A percentile compares a stretch with the other conserved stretches of the same genome.
Evolutionary conservation across 805 yeast genomes (phyloP).

Genomic region (Diddensiella caesifluorescens): DNA sequence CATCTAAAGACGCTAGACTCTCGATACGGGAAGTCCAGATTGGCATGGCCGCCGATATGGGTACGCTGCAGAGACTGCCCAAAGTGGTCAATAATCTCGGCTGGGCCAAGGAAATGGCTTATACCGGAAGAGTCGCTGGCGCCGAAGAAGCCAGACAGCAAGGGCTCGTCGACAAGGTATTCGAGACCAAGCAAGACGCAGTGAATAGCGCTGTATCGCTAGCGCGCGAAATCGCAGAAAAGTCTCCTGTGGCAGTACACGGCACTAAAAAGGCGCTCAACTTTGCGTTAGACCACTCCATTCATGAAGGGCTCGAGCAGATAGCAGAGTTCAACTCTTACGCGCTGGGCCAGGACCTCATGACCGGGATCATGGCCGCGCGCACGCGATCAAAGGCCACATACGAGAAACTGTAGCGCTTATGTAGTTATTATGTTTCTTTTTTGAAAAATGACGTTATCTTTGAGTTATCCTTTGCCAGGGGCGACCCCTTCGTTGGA

Average conservation of each 20-base stretch:
- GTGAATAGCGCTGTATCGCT: slow-evolving; percentile 43
- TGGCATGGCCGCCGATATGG: slow-evolving; percentile 77
- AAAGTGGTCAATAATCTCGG: slow-evolving; percentile 48
- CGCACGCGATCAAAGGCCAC: slow-evolving; percentile 27
- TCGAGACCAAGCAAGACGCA: slow-evolving; percentile 45
- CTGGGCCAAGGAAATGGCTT: slow-evolving; percentile 52
- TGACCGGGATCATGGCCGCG: slow-evolving; percentile 29
- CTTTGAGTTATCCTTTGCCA: too few relatives aligned
- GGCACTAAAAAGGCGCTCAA: slow-evolving; percentile 60
- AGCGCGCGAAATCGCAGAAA: slow-evolving; percentile 43
- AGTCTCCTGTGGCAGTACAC: slow-evolving; percentile 53
- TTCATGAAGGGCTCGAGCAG: slow-evolving; percentile 44
- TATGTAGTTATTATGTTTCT: background rate
- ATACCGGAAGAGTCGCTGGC: slow-evolving; percentile 54
- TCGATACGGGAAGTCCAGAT: slow-evolving; percentile 65
- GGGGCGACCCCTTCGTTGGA: too few relatives aligned
- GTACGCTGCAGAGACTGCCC: slow-evolving; percentile 66
- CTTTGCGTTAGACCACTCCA: slow-evolving; percentile 35
- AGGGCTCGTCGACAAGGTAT: slow-evolving; percentile 51
- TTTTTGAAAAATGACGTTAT: slow-evolving; percentile 4
- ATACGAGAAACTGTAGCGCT: slow-evolving; percentile 25
- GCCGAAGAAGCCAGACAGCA: slow-evolving; percentile 49
- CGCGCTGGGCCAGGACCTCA: slow-evolving; percentile 31
- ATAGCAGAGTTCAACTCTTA: slow-evolving; percentile 51
- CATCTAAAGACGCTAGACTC: slow-evolving; percentile 46